Conservation (phyloP, 2,329 filamentous ascomycete species). For the Cladorrhinum sp. region DNA sequence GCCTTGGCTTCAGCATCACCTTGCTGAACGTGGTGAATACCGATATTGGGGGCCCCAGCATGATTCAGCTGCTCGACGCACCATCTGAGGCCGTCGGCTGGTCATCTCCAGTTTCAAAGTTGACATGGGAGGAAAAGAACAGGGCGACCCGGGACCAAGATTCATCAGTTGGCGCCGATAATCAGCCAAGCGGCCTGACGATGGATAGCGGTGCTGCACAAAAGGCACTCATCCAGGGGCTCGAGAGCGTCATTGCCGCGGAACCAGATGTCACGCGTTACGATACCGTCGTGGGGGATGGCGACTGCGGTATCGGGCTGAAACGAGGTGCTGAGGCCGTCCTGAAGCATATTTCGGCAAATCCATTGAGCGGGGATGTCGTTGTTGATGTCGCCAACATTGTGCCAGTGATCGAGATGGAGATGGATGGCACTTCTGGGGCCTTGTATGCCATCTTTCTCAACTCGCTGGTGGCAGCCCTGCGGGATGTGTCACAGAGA, state of each 20-base stretch:
- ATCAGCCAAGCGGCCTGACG: slow-evolving; percentile 47
- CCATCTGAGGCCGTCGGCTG: slow-evolving; percentile 69
- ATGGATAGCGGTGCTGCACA: slow-evolving; percentile 52
- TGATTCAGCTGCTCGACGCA: slow-evolving; percentile 68
- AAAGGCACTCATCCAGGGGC: slow-evolving; percentile 51
- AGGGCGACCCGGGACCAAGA: slow-evolving; percentile 44
- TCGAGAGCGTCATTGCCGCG: slow-evolving; percentile 60
- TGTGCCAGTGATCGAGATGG: slow-evolving; percentile 52
- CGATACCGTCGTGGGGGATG: slow-evolving; percentile 83
- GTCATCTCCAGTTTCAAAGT: slow-evolving; percentile 59
- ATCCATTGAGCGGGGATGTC: slow-evolving; percentile 48
- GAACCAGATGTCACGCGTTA: slow-evolving; percentile 71
- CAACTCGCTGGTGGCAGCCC: slow-evolving; percentile 71
- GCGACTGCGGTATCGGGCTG: slow-evolving; percentile 83
- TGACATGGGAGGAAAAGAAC: slow-evolving; percentile 61
- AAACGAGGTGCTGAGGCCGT: slow-evolving; percentile 79
- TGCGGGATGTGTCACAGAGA: slow-evolving; percentile 39
- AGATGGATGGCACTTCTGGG: slow-evolving; percentile 62
- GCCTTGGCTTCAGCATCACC: slow-evolving; percentile 70
- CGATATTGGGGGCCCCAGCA: slow-evolving; percentile 56
- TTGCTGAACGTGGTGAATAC: slow-evolving; percentile 62
- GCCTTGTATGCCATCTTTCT: slow-evolving; percentile 77
- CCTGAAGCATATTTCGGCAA: slow-evolving; percentile 46
- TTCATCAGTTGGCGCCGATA: slow-evolving; percentile 30
- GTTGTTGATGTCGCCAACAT: slow-evolving; percentile 52